phyloP scores from a whole-genome alignment of 176 grass and related monocot genomes.

The Avena insularis region DNA sequence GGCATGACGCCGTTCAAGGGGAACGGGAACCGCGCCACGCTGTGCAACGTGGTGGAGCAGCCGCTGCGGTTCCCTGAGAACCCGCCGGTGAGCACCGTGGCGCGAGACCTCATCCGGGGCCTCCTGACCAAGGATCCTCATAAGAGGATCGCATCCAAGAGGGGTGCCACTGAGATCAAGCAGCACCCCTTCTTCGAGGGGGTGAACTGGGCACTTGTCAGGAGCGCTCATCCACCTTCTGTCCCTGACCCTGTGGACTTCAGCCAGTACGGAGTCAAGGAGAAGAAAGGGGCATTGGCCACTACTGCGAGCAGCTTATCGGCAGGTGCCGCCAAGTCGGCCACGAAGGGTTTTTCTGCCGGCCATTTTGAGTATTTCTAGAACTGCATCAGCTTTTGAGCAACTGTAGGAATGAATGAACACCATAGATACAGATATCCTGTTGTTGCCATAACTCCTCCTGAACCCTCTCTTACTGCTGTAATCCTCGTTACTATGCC shows the following conservation, averaged over 20 bases:
- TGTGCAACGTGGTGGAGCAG: slow-evolving; percentile 68
- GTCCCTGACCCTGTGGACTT: slow-evolving; percentile 72
- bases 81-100: slow-evolving; percentile 53
- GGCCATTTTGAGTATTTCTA: slow-evolving; percentile 70
- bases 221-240: slow-evolving; percentile 63
- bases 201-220: slow-evolving; percentile 72
- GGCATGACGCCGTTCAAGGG: slow-evolving; percentile 74
- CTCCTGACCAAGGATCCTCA: slow-evolving; percentile 66
- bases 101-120: slow-evolving; percentile 66
- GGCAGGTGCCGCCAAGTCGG: slow-evolving; percentile 27
- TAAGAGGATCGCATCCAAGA: slow-evolving; percentile 62
- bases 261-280: slow-evolving; percentile 53
- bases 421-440: slow-evolving; percentile 34
- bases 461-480: background rate
- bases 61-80: slow-evolving; percentile 62
- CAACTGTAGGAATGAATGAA: slow-evolving; percentile 8
- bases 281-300: slow-evolving; percentile 33
- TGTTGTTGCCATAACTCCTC: background rate
- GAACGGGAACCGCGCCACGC: slow-evolving; percentile 59
- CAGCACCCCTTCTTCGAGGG: slow-evolving; percentile 78
- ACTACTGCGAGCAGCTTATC: slow-evolving; percentile 21
- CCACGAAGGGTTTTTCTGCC: slow-evolving; percentile 11
- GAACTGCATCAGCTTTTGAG: slow-evolving; percentile 2
- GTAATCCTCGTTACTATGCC: background rate
- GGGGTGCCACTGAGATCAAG: slow-evolving; percentile 71